Evolutionary conservation across 306 rosid species (phyloP), one percentile per base, ranked within the genome.

Genomic region (Pyrus pyrifolia): DNA sequence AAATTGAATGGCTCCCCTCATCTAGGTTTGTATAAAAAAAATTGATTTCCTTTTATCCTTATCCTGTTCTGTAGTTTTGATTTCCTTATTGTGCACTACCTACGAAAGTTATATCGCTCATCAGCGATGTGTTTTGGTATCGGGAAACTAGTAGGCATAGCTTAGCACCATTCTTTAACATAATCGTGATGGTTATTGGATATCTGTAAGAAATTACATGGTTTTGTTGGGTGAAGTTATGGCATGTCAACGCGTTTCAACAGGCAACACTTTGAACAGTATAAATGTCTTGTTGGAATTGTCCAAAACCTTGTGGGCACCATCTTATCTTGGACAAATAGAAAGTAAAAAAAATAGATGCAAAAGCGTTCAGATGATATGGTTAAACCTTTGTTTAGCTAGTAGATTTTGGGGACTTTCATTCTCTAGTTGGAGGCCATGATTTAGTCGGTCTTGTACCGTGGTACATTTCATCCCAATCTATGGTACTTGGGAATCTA

Each of bases 1-100:
- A 89, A 92, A 80, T 85, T 89, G 85, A 83, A 81, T 71, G 86
- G 84, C 77, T 90, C 99, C 64, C 76, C 91, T 79, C 99, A 95
- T 78, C 81, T 95, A 76, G 97, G 99, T 92, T 82, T 79, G 93
- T 86, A 67, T 75, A 70, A 76, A 66, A 31, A 13, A 27, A 40
- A 72, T 11, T 66, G 14, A n/a, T 25, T 61, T 61, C 30, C 18
- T 27, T 61, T 25, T 68, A 29, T 44, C 19, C 11, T 15, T 4
- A 11, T 40, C 29, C 29, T 17, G 6, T 57, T 27, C 2, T 68
- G 40, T n/a, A 8, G 62, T 51, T 63, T 46, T 38, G 13, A 25
- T 58, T 23, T 42, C 21, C 38, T 22, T 67, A 14, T 49, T 21
- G 38, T 2, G 68, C 30, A 27, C 49, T 73, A 63, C 44, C 64